Evolutionary conservation across 2,329 filamentous ascomycete species (phyloP).

Genomic region (Myriosclerotinia scirpicola): DNA sequence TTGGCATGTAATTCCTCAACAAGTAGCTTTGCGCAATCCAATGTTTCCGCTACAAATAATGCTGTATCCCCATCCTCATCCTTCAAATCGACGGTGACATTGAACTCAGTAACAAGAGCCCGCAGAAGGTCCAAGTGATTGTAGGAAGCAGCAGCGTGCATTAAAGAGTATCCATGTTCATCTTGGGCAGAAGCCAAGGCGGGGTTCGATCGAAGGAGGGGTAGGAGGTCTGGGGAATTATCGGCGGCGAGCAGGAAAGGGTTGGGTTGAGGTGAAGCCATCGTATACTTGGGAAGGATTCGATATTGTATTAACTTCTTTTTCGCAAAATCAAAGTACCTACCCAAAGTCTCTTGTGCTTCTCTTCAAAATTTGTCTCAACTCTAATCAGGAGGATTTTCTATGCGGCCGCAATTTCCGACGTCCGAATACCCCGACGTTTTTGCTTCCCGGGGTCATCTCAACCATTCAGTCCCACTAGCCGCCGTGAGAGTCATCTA

Average conservation of each 20-base stretch:
- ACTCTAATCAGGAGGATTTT: constrained; percentile 1
- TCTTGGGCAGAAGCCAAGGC: constrained; percentile 79
- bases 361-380: neutral
- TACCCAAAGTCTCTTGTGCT: neutral
- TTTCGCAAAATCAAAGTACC: neutral
- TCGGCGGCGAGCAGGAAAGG: constrained; percentile 79
- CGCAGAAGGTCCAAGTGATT: constrained; percentile 80
- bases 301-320: neutral
- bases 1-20: constrained; percentile 81
- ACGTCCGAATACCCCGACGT: neutral
- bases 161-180: constrained; percentile 87
- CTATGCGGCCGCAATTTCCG: constrained; percentile 12
- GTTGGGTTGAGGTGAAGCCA: constrained; percentile 47
- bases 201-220: constrained; percentile 71
- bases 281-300: constrained; percentile 4
- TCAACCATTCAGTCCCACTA: neutral
- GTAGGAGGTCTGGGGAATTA: constrained; percentile 70
- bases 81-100: constrained; percentile 74
- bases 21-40: constrained; percentile 73
- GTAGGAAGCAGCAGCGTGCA: constrained; percentile 93
- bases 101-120: constrained; percentile 70
- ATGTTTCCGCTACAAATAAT: constrained; percentile 86
- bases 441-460: neutral
- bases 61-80: constrained; percentile 94
- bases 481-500: no score